These are phyloP conservation scores for Diaporthe sp. DNA, from an alignment of 2,329 filamentous ascomycete genomes.

Conservation along the genomic window DNA sequence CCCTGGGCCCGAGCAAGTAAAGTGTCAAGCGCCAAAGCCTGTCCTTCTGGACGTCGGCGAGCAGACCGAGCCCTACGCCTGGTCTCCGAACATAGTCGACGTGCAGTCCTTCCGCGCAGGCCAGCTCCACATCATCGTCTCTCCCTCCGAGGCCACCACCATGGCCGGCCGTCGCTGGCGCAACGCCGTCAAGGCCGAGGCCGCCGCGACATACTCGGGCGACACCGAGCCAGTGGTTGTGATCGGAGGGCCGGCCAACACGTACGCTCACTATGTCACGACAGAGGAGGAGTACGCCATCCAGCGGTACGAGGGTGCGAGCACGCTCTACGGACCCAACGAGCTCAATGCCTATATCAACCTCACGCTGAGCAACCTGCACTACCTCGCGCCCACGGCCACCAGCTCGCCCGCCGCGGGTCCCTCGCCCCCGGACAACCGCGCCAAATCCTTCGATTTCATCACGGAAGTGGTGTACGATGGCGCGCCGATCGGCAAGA, in stretches of 20 bases:
- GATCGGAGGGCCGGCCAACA: conserved; percentile 88
- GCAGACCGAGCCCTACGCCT: conserved; percentile 79
- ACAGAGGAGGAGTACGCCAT: conserved; percentile 67
- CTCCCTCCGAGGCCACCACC: conserved; percentile 88
- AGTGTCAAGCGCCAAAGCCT: conserved; percentile 85
- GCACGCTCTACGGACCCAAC: conserved; percentile 87
- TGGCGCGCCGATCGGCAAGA: conserved; percentile 71
- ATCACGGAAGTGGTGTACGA: conserved; percentile 86
- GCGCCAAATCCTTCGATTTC: conserved; percentile 80
- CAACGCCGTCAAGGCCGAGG: conserved; percentile 71
- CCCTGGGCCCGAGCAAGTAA: conserved; percentile 76
- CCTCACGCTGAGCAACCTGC: conserved; percentile 79
- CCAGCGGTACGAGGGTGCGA: conserved; percentile 95
- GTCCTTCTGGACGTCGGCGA: conserved; percentile 90
- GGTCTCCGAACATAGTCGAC: conserved; percentile 91
- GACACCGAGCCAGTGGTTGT: conserved; percentile 75
- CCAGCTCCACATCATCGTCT: conserved; percentile 86
- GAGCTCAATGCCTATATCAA: conserved; percentile 91
- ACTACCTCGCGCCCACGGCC: conserved; percentile 69
- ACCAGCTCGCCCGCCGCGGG: conserved; percentile 62
- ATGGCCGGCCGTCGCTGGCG: conserved; percentile 94
- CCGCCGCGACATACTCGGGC: conserved; percentile 54
- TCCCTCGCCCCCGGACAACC: conserved; percentile 81
- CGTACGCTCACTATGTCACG: conserved; percentile 71
- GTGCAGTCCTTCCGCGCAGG: conserved; percentile 87